Conservation (phyloP, 176 grass and related monocot genomes). For the Zea mays region Zm-B73-REFERENCE-NAM-5.0 NC_050097.1:165688501-165689000, state of each 20-base stretch:
- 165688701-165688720: background rate
- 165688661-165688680: constrained; percentile 82
- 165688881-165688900: constrained; percentile 92
- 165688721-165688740: constrained; percentile 75
- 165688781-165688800: constrained; percentile 87
- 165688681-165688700: constrained; percentile 34
- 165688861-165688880: constrained; percentile 91
- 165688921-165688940: constrained; percentile 92
- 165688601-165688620: constrained; percentile 81
- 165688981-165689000: background rate
- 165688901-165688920: constrained; percentile 91
- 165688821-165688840: constrained; percentile 69
- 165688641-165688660: constrained; percentile 77
- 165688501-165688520: constrained; percentile 85
- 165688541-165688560: constrained; percentile 92
- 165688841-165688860: constrained; percentile 74
- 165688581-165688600: constrained; percentile 80
- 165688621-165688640: constrained; percentile 70
- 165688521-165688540: constrained; percentile 61
- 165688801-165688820: constrained; percentile 88
- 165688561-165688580: constrained; percentile 70
- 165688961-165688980: background rate
- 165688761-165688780: constrained; percentile 77
- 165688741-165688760: constrained; percentile 64
- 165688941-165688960: constrained; percentile 74